Evolutionary conservation across 805 yeast species (phyloP).

Genomic region (Vanderwaltozyma yarrowii): DNA sequence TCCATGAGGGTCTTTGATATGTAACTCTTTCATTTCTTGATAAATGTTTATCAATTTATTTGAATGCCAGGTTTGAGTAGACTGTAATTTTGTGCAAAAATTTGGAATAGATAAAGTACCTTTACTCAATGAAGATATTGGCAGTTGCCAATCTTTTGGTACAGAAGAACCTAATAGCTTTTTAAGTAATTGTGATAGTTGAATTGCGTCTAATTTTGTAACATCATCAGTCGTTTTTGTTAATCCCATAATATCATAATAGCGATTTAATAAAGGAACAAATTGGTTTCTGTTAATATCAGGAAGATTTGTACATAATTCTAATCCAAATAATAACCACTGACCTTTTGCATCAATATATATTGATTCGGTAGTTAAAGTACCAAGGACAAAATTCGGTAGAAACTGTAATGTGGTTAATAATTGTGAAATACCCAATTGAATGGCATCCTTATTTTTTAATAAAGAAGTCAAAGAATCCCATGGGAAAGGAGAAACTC

Average conservation of each 20-base stretch:
- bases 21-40: slow-evolving; percentile 44
- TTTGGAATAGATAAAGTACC: slow-evolving; percentile 23
- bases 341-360: slow-evolving; percentile 64
- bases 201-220: slow-evolving; percentile 26
- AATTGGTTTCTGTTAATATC: slow-evolving; percentile 12
- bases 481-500: slow-evolving; percentile 17
- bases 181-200: slow-evolving; percentile 28
- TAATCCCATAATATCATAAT: slow-evolving; percentile 7
- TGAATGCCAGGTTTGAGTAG: slow-evolving; percentile 26
- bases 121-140: slow-evolving; percentile 5
- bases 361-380: slow-evolving; percentile 44
- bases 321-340: slow-evolving; percentile 81
- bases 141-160: slow-evolving; percentile 31
- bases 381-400: slow-evolving; percentile 48
- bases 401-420: slow-evolving; percentile 19
- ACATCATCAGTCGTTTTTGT: slow-evolving; percentile 23
- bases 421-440: slow-evolving; percentile 20
- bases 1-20: slow-evolving; percentile 42
- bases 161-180: slow-evolving; percentile 31
- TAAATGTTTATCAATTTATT: slow-evolving; percentile 44
- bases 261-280: slow-evolving; percentile 4
- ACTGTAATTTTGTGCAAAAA: slow-evolving; percentile 27
- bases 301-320: slow-evolving; percentile 32
- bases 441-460: slow-evolving; percentile 11
- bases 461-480: slow-evolving; percentile 5